Conservation (phyloP, 108 stramenopile species). For the Mayamaea pseudoterrestris region DNA sequence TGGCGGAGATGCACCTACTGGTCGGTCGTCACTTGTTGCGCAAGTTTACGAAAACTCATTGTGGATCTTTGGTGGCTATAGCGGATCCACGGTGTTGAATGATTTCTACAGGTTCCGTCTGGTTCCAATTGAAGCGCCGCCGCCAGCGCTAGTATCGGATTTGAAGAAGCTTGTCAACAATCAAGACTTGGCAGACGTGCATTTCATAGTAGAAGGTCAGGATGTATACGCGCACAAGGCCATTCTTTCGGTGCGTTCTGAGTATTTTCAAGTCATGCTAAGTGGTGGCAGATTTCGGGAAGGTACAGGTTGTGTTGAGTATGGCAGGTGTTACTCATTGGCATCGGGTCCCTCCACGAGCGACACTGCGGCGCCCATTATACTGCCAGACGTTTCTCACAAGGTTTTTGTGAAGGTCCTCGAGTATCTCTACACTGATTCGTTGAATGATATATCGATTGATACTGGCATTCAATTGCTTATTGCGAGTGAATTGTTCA, state of each 20-base stretch:
- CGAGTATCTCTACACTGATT: conserved; percentile 92
- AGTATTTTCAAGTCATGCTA: conserved; percentile 89
- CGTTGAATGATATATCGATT: conserved; percentile 42
- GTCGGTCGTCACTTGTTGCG: conserved; percentile 79
- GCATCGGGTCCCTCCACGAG: too few species aligned
- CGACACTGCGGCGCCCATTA: conserved; percentile 22
- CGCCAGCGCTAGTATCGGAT: conserved; percentile 66
- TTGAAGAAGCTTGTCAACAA: conserved; percentile 59
- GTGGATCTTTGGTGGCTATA: conserved; percentile 83
- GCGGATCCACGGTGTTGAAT: conserved; percentile 75
- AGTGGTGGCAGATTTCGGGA: conserved; percentile 85
- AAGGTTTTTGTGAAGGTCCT: conserved; percentile 78
- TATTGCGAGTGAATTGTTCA: conserved; percentile 86
- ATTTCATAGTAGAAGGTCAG: conserved; percentile 85
- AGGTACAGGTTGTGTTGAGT: conserved; percentile 22
- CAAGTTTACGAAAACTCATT: conserved; percentile 82
- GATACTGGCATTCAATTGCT: conserved; percentile 77
- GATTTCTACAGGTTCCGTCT: conserved; percentile 91
- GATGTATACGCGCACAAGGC: conserved; percentile 82
- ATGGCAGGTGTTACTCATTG: too few species aligned
- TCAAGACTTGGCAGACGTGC: conserved; percentile 75
- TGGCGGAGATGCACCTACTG: conserved; percentile 62
- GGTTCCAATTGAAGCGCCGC: conserved; percentile 66
- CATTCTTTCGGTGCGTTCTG: conserved; percentile 81
- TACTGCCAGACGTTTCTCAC: conserved; percentile 70